A percentile compares a stretch with the other conserved stretches of the same genome.
These are phyloP conservation scores for Candida michaelii DNA, from an alignment of 805 yeast species.

Conservation along the genomic window DNA sequence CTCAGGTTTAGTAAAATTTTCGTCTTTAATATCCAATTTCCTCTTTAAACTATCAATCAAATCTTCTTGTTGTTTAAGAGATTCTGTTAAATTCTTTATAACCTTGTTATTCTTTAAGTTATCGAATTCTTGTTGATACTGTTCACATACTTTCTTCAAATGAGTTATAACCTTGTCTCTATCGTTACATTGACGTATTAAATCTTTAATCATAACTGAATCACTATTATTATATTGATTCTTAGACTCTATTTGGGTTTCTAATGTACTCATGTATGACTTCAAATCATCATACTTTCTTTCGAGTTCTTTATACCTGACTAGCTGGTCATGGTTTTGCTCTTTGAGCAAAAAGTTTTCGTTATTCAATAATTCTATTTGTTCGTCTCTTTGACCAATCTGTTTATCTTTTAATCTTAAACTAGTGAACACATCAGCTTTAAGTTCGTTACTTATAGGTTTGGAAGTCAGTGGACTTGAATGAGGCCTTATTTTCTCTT, in stretches of 20 bases:
- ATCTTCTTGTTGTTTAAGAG: slow-evolving; percentile 22
- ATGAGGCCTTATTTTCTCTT: too few relatives aligned
- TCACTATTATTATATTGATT: slow-evolving; percentile 7
- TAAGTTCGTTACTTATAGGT: background rate
- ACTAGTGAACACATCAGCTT: slow-evolving; percentile 1
- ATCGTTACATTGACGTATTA: slow-evolving; percentile 16
- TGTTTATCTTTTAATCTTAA: slow-evolving; percentile 13
- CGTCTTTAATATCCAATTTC: slow-evolving; percentile 15
- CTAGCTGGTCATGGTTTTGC: slow-evolving; percentile 8
- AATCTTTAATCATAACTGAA: slow-evolving; percentile 13
- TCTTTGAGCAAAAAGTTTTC: slow-evolving; percentile 13
- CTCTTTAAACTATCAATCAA: slow-evolving; percentile 18
- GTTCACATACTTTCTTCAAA: slow-evolving; percentile 20
- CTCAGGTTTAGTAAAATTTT: background rate
- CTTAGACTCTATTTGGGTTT: slow-evolving; percentile 10
- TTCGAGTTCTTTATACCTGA: slow-evolving; percentile 19
- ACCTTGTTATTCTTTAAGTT: slow-evolving; percentile 12
- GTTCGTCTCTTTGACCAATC: slow-evolving; percentile 16
- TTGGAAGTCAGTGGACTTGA: background rate
- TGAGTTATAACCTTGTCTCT: slow-evolving; percentile 19
- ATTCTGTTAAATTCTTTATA: slow-evolving; percentile 15
- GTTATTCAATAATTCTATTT: slow-evolving; percentile 11
- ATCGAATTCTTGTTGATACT: slow-evolving; percentile 18
- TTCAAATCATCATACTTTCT: slow-evolving; percentile 17
- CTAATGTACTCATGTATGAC: slow-evolving; percentile 18